phyloP scores from a whole-genome alignment of 192 early-diverging fungal genomes.

The Linnemannia exigua region DNA sequence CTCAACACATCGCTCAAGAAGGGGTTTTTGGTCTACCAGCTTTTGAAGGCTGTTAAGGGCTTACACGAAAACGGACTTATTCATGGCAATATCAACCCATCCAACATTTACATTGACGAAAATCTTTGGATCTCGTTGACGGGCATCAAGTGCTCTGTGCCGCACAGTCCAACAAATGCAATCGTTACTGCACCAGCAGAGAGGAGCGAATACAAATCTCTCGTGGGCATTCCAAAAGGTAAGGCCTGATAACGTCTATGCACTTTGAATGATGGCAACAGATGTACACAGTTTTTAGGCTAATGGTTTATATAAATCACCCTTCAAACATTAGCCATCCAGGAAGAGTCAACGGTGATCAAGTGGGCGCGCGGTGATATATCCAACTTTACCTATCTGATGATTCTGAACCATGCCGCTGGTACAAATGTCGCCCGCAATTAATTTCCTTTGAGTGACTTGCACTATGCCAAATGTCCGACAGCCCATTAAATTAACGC shows the following conservation, averaged over 20 bases:
- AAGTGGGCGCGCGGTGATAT: slow-evolving; percentile 88
- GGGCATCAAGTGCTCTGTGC: slow-evolving; percentile 65
- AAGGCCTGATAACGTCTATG: not conserved
- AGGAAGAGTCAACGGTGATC: slow-evolving; percentile 61
- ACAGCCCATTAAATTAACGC: not conserved
- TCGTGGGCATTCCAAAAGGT: slow-evolving; percentile 50
- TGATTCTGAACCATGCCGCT: slow-evolving; percentile 90
- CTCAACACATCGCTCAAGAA: slow-evolving; percentile 72
- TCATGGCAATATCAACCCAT: slow-evolving; percentile 68
- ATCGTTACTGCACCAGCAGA: not conserved
- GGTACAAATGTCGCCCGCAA: slow-evolving; percentile 57
- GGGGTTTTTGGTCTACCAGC: slow-evolving; percentile 72
- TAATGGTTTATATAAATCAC: not conserved
- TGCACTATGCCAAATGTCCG: not conserved
- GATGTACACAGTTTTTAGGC: not conserved
- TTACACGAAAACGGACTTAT: slow-evolving; percentile 69
- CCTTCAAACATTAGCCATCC: slow-evolving; percentile 49
- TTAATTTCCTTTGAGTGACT: not conserved
- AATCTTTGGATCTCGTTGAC: slow-evolving; percentile 70
- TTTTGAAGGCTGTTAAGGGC: slow-evolving; percentile 62
- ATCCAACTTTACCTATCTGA: slow-evolving; percentile 95
- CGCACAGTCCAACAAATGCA: not conserved
- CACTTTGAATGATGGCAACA: not conserved
- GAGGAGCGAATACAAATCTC: not conserved
- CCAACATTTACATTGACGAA: slow-evolving; percentile 71